Conservation (phyloP, 805 yeast species). For the Kuraishia cidri region DNA sequence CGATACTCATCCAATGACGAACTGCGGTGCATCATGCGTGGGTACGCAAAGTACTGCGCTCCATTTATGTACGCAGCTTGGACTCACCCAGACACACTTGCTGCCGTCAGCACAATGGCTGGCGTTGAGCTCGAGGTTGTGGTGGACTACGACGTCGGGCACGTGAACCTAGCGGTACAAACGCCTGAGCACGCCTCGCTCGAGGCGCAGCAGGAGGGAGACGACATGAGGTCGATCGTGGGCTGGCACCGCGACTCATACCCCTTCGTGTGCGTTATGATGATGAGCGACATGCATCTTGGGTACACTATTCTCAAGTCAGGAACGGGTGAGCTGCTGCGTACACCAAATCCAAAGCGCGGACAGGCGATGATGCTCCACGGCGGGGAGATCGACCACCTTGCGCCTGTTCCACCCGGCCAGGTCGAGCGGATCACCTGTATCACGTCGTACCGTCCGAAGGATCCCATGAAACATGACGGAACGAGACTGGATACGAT, state of each 20-base stretch:
- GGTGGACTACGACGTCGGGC: conserved; percentile 47
- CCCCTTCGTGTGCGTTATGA: conserved; percentile 55
- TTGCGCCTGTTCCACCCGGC: conserved; percentile 33
- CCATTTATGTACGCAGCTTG: conserved; percentile 50
- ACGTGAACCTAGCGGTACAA: conserved; percentile 39
- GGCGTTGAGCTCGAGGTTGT: conserved; percentile 39
- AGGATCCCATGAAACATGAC: conserved; percentile 24
- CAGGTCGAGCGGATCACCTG: conserved; percentile 30
- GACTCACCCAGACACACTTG: conserved; percentile 48
- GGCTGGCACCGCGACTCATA: conserved; percentile 59
- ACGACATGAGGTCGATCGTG: conserved; percentile 42
- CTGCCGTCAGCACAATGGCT: conserved; percentile 39
- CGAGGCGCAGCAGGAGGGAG: conserved; percentile 11
- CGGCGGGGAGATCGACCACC: conserved; percentile 34
- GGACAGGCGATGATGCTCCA: conserved; percentile 40
- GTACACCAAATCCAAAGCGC: conserved; percentile 29
- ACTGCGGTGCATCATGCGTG: conserved; percentile 23
- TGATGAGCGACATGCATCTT: conserved; percentile 57
- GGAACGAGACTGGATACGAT: conserved; percentile 28
- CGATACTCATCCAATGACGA: conserved; percentile 12
- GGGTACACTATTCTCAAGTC: conserved; percentile 48
- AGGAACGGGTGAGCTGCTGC: conserved; percentile 25
- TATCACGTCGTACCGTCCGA: conserved; percentile 33
- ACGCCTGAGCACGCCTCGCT: conserved; percentile 12
- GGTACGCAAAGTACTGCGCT: conserved; percentile 30